phyloP scores from a whole-genome alignment of 2,329 filamentous ascomycete genomes.

The Aureobasidium sp. region DNA sequence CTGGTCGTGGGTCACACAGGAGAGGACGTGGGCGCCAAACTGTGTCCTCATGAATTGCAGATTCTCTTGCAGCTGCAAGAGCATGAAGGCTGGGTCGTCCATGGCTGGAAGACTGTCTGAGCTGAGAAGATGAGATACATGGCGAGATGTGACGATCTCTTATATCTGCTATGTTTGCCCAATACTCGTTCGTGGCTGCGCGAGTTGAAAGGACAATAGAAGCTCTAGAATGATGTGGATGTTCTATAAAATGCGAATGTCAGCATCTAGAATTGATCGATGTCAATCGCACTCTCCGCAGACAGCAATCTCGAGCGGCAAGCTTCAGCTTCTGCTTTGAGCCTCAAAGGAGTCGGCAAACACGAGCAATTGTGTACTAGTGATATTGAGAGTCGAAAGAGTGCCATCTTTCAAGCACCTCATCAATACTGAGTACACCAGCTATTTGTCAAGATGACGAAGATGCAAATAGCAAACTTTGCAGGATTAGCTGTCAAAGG shows the following conservation, averaged over 20 bases:
- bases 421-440: background rate
- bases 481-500: background rate
- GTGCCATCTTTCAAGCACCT: background rate
- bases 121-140: background rate
- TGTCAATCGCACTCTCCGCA: background rate
- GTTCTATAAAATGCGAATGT: background rate
- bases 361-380: background rate
- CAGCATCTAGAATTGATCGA: background rate
- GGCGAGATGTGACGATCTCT: background rate
- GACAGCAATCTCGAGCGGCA: background rate
- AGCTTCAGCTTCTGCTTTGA: background rate
- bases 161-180: background rate
- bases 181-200: no score
- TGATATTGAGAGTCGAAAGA: background rate
- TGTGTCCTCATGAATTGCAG: background rate
- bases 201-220: background rate
- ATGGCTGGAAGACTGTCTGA: background rate
- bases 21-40: background rate
- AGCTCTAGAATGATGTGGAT: background rate
- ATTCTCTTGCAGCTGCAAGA: background rate
- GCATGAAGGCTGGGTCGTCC: slow-evolving; percentile 1
- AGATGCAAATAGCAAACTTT: background rate
- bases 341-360: background rate
- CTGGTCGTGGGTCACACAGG: background rate
- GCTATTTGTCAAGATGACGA: background rate